Evolutionary conservation across 2,329 filamentous ascomycete genomes (phyloP).

Genomic region (Fusarium piperis): DNA sequence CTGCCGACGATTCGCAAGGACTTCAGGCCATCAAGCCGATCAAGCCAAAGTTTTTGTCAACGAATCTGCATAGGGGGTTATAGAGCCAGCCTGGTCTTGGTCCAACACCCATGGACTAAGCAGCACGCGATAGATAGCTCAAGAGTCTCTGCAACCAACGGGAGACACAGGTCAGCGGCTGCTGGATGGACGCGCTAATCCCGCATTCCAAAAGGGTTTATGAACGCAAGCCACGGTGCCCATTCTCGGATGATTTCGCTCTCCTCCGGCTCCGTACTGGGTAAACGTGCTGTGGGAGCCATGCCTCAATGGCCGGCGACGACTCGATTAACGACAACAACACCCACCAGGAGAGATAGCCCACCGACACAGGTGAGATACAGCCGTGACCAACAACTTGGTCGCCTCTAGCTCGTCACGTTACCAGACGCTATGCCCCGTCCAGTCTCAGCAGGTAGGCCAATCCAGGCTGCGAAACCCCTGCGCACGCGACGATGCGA

Average conservation of each 20-base stretch:
- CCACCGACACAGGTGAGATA: constrained; percentile 14
- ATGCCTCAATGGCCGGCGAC: constrained; percentile 32
- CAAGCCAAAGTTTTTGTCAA: background rate
- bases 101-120: background rate
- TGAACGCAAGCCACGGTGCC: constrained; percentile 40
- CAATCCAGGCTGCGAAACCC: constrained; percentile 49
- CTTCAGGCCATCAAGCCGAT: constrained; percentile 21
- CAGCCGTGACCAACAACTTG: constrained; percentile 24
- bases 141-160: constrained; percentile 33
- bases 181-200: constrained; percentile 43
- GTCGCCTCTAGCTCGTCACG: constrained; percentile 42
- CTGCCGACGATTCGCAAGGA: constrained; percentile 12
- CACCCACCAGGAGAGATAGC: background rate
- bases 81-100: constrained; percentile 1
- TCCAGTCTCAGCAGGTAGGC: constrained; percentile 40
- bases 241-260: constrained; percentile 35
- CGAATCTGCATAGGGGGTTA: constrained; percentile 10
- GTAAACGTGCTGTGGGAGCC: constrained; percentile 34
- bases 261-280: constrained; percentile 14
- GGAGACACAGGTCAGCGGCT: constrained; percentile 32
- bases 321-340: constrained; percentile 7
- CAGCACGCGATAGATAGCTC: constrained; percentile 18
- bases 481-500: constrained; percentile 38
- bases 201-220: constrained; percentile 35
- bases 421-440: constrained; percentile 45